These are phyloP conservation scores for Lasiosphaeria miniovina DNA, from an alignment of 495 filamentous ascomycete genomes.

Conservation along the genomic window DNA sequence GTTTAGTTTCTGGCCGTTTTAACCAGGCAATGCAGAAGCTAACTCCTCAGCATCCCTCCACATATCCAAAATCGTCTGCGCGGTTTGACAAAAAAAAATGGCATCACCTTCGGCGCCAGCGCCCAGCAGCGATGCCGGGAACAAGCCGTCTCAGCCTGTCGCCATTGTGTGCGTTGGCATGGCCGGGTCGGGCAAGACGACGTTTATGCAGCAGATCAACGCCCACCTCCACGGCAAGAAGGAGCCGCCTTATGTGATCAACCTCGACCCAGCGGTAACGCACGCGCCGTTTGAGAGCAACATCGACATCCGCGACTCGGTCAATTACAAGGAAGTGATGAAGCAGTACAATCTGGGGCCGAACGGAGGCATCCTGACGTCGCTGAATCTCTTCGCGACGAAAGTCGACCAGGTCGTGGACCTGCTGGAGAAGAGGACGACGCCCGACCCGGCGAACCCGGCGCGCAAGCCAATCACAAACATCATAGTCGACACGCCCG, in stretches of 20 bases:
- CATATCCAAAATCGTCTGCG: no score
- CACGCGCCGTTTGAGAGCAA: slow-evolving; percentile 97
- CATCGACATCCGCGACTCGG: slow-evolving; percentile 97
- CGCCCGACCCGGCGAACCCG: slow-evolving; percentile 60
- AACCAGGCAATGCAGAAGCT: no score
- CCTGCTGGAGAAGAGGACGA: slow-evolving; percentile 82
- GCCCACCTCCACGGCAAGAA: slow-evolving; percentile 76
- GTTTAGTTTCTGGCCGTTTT: no score
- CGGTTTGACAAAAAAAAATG: slow-evolving; percentile 10
- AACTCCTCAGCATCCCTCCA: no score
- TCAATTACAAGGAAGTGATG: slow-evolving; percentile 99
- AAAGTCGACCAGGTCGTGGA: slow-evolving; percentile 93
- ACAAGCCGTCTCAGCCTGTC: slow-evolving; percentile 35
- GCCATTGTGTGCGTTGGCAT: slow-evolving; percentile 95
- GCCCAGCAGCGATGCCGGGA: slow-evolving; percentile 6
- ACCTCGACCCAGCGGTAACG: slow-evolving; percentile 92
- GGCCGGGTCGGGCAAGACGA: slow-evolving; percentile 97
- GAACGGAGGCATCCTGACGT: slow-evolving; percentile 97
- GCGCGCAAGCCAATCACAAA: slow-evolving; percentile 66
- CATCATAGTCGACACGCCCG: slow-evolving; percentile 91
- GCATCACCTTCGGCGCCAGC: slow-evolving; percentile 21
- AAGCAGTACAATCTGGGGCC: slow-evolving; percentile 96
- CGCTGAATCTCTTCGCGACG: slow-evolving; percentile 91
- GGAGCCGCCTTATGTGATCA: slow-evolving; percentile 85
- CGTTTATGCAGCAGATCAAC: slow-evolving; percentile 97